A percentile compares a stretch with the other conserved stretches of the same genome.
These are phyloP conservation scores for Canavalia gladiata DNA, from an alignment of 306 rosid species.

Conservation along the genomic window DNA sequence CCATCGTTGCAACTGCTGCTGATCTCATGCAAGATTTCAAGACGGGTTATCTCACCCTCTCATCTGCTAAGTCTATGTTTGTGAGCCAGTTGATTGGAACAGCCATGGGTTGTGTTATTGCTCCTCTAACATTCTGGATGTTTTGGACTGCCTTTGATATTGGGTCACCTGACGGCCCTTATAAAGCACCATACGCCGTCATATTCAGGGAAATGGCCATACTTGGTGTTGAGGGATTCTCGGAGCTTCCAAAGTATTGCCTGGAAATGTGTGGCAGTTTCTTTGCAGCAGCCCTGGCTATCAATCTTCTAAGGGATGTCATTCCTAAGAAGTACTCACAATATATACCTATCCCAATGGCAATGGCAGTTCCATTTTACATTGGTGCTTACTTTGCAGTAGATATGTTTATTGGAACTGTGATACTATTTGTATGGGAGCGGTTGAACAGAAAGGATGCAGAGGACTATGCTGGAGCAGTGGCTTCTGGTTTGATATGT, in stretches of 20 bases:
- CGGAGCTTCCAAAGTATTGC: constrained; percentile 92
- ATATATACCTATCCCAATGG: constrained; percentile 93
- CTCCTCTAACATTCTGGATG: constrained; percentile 98
- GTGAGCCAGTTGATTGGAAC: constrained; percentile 89
- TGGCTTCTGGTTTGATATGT: constrained; percentile 93
- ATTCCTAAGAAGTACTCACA: constrained; percentile 74
- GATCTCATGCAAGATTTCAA: constrained; percentile 99
- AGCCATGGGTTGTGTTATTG: constrained; percentile 93
- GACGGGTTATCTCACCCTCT: constrained; percentile 94
- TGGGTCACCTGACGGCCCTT: constrained; percentile 90
- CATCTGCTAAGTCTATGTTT: constrained; percentile 96
- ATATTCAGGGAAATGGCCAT: constrained; percentile 96
- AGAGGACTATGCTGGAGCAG: constrained; percentile 91
- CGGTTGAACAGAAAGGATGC: constrained; percentile 73
- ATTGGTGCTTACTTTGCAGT: constrained; percentile 94
- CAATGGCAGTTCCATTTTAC: constrained; percentile 94
- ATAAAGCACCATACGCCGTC: constrained; percentile 91
- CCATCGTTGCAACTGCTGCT: constrained; percentile 93
- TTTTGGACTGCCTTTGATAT: constrained; percentile 95
- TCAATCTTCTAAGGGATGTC: constrained; percentile 78
- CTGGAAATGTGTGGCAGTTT: constrained; percentile 77
- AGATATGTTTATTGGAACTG: constrained; percentile 90
- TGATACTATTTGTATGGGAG: constrained; percentile 86
- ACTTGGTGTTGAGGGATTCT: constrained; percentile 85
- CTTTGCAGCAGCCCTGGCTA: constrained; percentile 73